A percentile compares a stretch with the other conserved stretches of the same genome.
Evolutionary conservation across 1,284 basidiomycete species (phyloP).

Genomic region (Exobasidium rhododendri): DNA sequence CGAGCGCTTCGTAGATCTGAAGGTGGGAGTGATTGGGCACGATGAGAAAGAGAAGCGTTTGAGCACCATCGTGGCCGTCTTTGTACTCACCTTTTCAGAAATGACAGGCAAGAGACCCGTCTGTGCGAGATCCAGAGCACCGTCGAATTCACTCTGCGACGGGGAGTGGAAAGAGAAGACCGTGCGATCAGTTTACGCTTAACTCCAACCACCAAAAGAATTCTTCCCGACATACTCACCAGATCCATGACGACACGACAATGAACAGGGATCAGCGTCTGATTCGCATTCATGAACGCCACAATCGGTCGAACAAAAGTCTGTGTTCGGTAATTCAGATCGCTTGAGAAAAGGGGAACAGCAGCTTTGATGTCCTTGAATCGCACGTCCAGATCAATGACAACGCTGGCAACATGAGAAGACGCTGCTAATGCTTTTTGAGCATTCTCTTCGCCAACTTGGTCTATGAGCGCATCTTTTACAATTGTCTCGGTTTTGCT

Average conservation of each 20-base stretch:
- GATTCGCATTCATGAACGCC: slow-evolving; percentile 71
- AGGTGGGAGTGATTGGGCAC: slow-evolving; percentile 13
- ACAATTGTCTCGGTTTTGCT: slow-evolving; percentile 20
- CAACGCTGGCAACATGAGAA: slow-evolving; percentile 57
- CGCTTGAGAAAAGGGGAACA: slow-evolving; percentile 64
- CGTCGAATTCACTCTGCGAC: slow-evolving; percentile 49
- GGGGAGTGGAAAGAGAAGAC: slow-evolving; percentile 8
- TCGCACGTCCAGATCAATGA: slow-evolving; percentile 86
- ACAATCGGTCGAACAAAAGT: slow-evolving; percentile 96
- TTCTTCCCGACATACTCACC: too few species aligned
- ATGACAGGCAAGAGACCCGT: slow-evolving; percentile 50
- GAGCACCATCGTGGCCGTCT: slow-evolving; percentile 1
- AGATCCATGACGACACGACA: slow-evolving; percentile 53
- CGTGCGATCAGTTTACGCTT: slow-evolving; percentile 59
- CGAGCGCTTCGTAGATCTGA: slow-evolving; percentile 49
- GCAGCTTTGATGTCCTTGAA: slow-evolving; percentile 95
- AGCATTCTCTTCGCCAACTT: slow-evolving; percentile 14
- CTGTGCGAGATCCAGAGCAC: slow-evolving; percentile 51
- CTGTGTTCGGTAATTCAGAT: slow-evolving; percentile 82
- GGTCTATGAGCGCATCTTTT: not conserved
- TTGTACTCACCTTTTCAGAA: slow-evolving; percentile 29
- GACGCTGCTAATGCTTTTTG: slow-evolving; percentile 20
- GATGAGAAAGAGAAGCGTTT: not conserved
- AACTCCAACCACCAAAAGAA: too few species aligned
- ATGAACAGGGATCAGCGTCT: slow-evolving; percentile 45